Evolutionary conservation across 371 early-diverging fungal genomes (phyloP).

Genomic region (Rhizomucor pusillus): DNA sequence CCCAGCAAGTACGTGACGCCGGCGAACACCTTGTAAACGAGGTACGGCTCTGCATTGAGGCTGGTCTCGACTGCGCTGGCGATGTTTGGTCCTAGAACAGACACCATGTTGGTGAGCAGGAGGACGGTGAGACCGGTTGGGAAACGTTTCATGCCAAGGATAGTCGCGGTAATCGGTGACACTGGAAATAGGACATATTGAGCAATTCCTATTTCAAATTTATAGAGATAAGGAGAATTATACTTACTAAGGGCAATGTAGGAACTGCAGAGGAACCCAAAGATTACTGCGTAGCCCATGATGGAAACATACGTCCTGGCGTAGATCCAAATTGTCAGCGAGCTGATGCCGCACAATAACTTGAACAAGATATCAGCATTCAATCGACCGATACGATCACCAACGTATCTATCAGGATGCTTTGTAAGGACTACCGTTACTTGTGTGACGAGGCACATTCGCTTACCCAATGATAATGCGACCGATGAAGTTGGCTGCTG

Average conservation of each 20-base stretch:
- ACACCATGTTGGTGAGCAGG: slow-evolving; percentile 6
- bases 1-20: slow-evolving; percentile 7
- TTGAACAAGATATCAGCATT: slow-evolving; percentile 34
- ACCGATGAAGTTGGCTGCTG: slow-evolving; percentile 56
- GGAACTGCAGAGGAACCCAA: slow-evolving; percentile 37
- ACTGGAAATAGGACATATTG: slow-evolving; percentile 1
- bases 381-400: slow-evolving; percentile 46
- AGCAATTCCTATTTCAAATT: no score
- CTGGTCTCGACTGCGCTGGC: slow-evolving; percentile 17
- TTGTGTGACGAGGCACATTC: not conserved
- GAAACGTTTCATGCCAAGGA: slow-evolving; percentile 19
- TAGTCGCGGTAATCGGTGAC: slow-evolving; percentile 25
- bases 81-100: slow-evolving; percentile 18
- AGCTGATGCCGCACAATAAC: slow-evolving; percentile 25
- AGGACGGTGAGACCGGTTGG: slow-evolving; percentile 14
- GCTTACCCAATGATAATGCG: slow-evolving; percentile 37
- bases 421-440: slow-evolving; percentile 3
- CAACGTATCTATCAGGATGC: slow-evolving; percentile 15
- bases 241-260: slow-evolving; percentile 32
- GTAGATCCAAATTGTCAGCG: slow-evolving; percentile 47
- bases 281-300: slow-evolving; percentile 28
- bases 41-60: slow-evolving; percentile 6
- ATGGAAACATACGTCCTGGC: slow-evolving; percentile 30
- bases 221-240: not conserved
- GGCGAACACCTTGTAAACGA: slow-evolving; percentile 16